Base-by-base conservation (phyloP, 1,139 yeast species). In the Kodamaea derodonti region DNA sequence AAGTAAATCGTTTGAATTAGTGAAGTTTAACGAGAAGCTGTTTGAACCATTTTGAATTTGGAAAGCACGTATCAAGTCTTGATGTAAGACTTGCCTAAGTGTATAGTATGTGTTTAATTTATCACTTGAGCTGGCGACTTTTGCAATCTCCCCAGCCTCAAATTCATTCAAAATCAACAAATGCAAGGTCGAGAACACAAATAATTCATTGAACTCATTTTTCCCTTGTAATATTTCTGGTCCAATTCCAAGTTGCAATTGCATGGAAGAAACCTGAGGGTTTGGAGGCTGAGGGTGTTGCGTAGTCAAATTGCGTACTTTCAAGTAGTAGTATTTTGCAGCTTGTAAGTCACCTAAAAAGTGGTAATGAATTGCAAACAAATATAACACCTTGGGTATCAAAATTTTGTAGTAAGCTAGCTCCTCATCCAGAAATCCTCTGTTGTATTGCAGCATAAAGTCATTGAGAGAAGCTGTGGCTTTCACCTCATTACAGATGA, bases 341-440 rank as follows among this genome's bases (percentile, higher is more conserved):
- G 60, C 54, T 20, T 53, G 52, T 3, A 64, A 34, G 27, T 68
- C 59, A 2, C 68, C 69, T 14, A 51, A 45, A 25, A 51, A 43
- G 29, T 72, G 78, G 40, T 58, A 55, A 34, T 56, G 58, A 3
- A 64, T 36, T 1, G 65, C 79, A 35, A 61, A 57, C 12, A 71
- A 40, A 41, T 66, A 69, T 23, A 57, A 54, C 3, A 67, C 46
- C 28, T 53, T 48, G 0, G 75, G 68, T 3, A 65, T 41, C 10
- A 71, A 39, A 9, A 49, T 45, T 30, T 57, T 59, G 40, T 58
- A 68, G 20, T 54, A 48, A 6, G 52, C 40, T 34, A 58, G 41
- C 32, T 69, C 73, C 37, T 60, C 64, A 2, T 51, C 51, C 1
- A 63, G 51, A 32, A 65, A 60, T 2, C 58, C 57, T 2, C 51